Evolutionary conservation across 2,329 filamentous ascomycete genomes (phyloP), one percentile per base, ranked within the genome.

Genomic region (Nigrospora oryzae): DNA sequence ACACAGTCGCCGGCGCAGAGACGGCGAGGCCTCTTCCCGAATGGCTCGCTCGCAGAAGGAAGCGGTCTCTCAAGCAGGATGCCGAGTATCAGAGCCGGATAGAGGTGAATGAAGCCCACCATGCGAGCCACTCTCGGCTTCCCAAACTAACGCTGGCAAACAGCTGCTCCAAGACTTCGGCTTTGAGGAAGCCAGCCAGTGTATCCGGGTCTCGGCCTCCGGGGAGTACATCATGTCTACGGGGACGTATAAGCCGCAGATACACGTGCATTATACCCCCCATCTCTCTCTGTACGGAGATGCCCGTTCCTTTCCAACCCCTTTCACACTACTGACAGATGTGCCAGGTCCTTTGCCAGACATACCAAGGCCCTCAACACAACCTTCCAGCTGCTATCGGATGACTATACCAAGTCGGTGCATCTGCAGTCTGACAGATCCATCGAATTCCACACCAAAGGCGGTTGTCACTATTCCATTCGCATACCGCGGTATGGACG

Each of bases 181-280:
- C 60, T 97, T 98, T 58, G 90, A 96, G 58, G 90, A 95, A 67
- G 91, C 94, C 36, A 95, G 89, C 61, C 81, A 84, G 54, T 96
- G 91, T 61, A 81, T 98, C 51, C 80, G 89, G 41, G 80, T 93
- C 51, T 95, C 88, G 56, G 90, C 95, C 47, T 93, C 98, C 77
- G 91, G 91, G 40, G 84, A 97, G 61, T 98, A 93, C 90, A 81
- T 93, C 36, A 93, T 96, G 87, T 46, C 43, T n/a, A 51, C 49
- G 8, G 49, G 49, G 36, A 51, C 49, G 10, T 51, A 63, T 45
- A 63, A 86, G 59, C 83, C 86, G 1, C 88, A 95, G 63, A 95
- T 97, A 47, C 93, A 97, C 61, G 85, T 88, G n/a, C 94, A 98
- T 66, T 89, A 95, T 61, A 79, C 97, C 6, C 86, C 90, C 34